Evolutionary conservation across 805 yeast genomes (phyloP), one percentile per base, ranked within the genome.

Genomic region (Candida alai): DNA sequence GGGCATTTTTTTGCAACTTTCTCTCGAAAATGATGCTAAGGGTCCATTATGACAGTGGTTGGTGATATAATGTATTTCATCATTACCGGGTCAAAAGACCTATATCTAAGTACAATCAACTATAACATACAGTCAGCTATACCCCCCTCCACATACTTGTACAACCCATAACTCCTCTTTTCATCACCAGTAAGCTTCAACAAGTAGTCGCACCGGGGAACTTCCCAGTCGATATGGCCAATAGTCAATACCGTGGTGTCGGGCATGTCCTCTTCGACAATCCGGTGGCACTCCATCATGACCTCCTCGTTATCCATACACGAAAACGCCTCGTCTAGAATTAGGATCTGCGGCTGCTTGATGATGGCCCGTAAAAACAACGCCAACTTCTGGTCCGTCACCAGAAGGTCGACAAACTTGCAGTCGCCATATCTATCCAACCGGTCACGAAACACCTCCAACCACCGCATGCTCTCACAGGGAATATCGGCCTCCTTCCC

Each of bases 251-350:
- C 78, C 0, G 96, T 80, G 0, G 94, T 84, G 6, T 45, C 38
- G 3, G 28, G 17, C 33, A 56, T 44, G 2, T 51, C 35, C 5
- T 37, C 30, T 7, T 43, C 45, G 11, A 66, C 46, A 12, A 60
- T 31, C 6, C 41, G 37, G 37, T 64, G 70, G 39, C 72, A 66
- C 36, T 47, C 40, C 6, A 41, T 30, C 52, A 65, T 51, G 23
- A 65, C 35, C 27, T 42, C 48, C 15, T 68, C 73, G 34, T 77
- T 80, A 24, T 82, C 84, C 93, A 90, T 85, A 11, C 88, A 94
- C 15, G 95, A 84, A 39, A 90, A 76, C 0, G 97, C 95, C 62
- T 90, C 98, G 57, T 90, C 98, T 2, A 90, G 63, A 30, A 90
- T 81, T 34, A 90, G 64, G 1, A 90, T 61, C 31, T 76, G 73